These are phyloP conservation scores for Penicillium herquei DNA, from an alignment of 495 filamentous ascomycete genomes.

Conservation along the genomic window DNA sequence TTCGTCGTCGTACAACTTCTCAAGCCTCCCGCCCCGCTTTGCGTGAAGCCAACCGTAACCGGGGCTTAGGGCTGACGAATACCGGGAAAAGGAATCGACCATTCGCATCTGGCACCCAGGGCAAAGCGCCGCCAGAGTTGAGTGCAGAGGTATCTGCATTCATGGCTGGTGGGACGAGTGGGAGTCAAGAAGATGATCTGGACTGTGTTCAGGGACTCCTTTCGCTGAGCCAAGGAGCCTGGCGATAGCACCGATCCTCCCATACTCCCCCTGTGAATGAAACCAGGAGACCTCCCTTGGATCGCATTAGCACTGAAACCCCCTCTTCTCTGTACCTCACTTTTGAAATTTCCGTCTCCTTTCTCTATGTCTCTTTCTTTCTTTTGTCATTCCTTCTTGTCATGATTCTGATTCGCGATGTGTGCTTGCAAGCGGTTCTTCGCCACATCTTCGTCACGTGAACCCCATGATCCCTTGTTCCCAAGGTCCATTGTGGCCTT, in stretches of 20 bases:
- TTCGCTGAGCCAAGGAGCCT: constrained; percentile 67
- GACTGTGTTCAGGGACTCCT: constrained; percentile 78
- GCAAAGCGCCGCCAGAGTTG: constrained; percentile 32
- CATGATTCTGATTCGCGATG: constrained; percentile 26
- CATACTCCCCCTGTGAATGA: neutral
- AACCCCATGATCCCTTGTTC: constrained; percentile 27
- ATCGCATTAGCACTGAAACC: neutral
- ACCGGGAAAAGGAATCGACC: constrained; percentile 37
- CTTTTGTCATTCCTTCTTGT: constrained; percentile 23
- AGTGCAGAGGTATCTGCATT: constrained; percentile 65
- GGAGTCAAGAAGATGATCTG: constrained; percentile 65
- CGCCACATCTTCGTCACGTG: constrained; percentile 30
- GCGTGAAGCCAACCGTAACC: constrained; percentile 42
- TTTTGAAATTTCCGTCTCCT: constrained; percentile 3
- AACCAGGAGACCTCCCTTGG: neutral
- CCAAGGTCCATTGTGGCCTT: constrained; percentile 10
- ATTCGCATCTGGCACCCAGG: constrained; percentile 27
- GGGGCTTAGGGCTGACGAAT: constrained; percentile 25
- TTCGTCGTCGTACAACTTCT: constrained; percentile 37
- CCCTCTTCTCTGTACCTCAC: neutral
- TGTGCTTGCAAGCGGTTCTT: constrained; percentile 37
- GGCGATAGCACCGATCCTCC: constrained; percentile 38
- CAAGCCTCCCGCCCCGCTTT: constrained; percentile 42
- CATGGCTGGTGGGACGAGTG: constrained; percentile 59
- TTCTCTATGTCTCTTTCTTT: constrained; percentile 27